These are phyloP conservation scores for Cercophora sp. DNA, from an alignment of 495 filamentous ascomycete genomes.

Conservation along the genomic window DNA sequence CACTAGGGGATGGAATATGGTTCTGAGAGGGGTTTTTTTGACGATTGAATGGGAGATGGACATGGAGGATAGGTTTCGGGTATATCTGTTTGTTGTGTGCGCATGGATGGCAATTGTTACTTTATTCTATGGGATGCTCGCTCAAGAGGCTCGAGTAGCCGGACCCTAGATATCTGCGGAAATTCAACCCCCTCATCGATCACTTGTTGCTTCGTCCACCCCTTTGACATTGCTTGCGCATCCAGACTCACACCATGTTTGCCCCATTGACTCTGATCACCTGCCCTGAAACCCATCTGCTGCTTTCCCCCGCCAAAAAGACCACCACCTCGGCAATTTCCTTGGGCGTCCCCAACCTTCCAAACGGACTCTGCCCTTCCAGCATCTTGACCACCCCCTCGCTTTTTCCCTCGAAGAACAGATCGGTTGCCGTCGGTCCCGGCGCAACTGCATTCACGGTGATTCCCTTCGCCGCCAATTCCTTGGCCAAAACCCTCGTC, in stretches of 20 bases:
- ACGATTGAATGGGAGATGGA: too few relatives aligned
- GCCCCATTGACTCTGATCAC: conserved; percentile 59
- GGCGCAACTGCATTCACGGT: conserved; percentile 62
- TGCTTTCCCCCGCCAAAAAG: conserved; percentile 49
- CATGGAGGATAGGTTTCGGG: too few relatives aligned
- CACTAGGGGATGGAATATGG: too few relatives aligned
- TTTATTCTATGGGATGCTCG: too few relatives aligned
- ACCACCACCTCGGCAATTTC: conserved; percentile 58
- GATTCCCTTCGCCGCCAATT: conserved; percentile 58
- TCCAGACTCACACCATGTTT: conserved; percentile 25
- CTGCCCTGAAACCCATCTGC: conserved; percentile 65
- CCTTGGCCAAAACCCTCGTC: conserved; percentile 59
- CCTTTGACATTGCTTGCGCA: too few relatives aligned
- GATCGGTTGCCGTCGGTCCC: conserved; percentile 63
- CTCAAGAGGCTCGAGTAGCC: too few relatives aligned
- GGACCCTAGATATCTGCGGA: too few relatives aligned
- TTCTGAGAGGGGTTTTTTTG: too few relatives aligned
- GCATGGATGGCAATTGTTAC: too few relatives aligned
- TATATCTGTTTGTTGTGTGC: too few relatives aligned
- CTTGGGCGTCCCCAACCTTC: conserved; percentile 54
- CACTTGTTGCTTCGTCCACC: too few relatives aligned
- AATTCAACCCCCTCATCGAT: too few relatives aligned
- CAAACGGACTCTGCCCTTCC: conserved; percentile 49
- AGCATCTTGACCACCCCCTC: conserved; percentile 55
- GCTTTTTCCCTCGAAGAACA: conserved; percentile 60